A percentile compares a stretch with the other conserved stretches of the same genome.
Evolutionary conservation across 2,329 filamentous ascomycete species (phyloP).

Genomic region (Rhynchosporium graminicola): DNA sequence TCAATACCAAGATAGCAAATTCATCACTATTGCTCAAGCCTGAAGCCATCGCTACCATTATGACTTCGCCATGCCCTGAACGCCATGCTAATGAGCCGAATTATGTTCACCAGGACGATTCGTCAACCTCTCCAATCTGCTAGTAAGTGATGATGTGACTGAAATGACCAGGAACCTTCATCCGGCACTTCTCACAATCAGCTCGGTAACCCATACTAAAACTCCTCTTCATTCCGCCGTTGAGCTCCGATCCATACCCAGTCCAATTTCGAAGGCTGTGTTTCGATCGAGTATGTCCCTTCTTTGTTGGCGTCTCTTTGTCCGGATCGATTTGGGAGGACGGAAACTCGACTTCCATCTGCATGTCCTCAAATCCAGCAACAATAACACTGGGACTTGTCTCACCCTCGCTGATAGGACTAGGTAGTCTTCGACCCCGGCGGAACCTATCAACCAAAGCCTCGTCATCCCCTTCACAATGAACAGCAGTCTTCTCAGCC

Average conservation of each 20-base stretch:
- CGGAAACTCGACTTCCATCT: slow-evolving; percentile 38
- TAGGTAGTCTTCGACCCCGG: slow-evolving; percentile 38
- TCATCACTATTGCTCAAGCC: slow-evolving; percentile 8
- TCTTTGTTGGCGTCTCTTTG: slow-evolving; percentile 37
- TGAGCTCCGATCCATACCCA: slow-evolving; percentile 31
- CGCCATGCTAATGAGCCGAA: slow-evolving; percentile 32
- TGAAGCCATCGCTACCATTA: slow-evolving; percentile 7
- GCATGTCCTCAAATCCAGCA: slow-evolving; percentile 37
- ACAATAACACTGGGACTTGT: slow-evolving; percentile 38
- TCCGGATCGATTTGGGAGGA: slow-evolving; percentile 22
- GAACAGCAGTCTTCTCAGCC: slow-evolving; percentile 29
- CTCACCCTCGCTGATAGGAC: slow-evolving; percentile 41
- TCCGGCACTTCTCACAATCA: slow-evolving; percentile 76
- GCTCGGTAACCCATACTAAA: slow-evolving; percentile 78
- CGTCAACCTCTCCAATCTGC: slow-evolving; percentile 1
- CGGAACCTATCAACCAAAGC: slow-evolving; percentile 33
- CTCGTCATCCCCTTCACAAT: slow-evolving; percentile 32
- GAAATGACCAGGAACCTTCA: slow-evolving; percentile 76
- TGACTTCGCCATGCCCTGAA: slow-evolving; percentile 17
- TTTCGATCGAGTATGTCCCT: slow-evolving; percentile 39
- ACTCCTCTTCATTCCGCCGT: slow-evolving; percentile 61
- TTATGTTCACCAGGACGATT: slow-evolving; percentile 3
- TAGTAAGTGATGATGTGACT: slow-evolving; percentile 68
- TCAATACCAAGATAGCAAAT: slow-evolving; percentile 15
- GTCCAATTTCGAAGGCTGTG: slow-evolving; percentile 40